Conservation (phyloP, 2,329 filamentous ascomycete genomes). For the Cercospora citrullina region DNA sequence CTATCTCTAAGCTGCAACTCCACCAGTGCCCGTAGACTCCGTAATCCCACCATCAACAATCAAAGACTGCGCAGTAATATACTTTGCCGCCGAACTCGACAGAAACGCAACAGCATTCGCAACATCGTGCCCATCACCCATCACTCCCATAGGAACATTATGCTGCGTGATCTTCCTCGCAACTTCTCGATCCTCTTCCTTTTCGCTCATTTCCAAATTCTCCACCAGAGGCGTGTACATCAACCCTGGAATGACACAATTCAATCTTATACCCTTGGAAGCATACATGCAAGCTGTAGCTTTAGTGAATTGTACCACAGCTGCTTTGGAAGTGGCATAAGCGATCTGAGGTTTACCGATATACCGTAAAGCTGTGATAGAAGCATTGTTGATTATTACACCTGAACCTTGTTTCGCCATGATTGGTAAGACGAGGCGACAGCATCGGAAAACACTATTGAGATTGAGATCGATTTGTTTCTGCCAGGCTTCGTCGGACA, state of each 20-base stretch:
- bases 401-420: constrained; percentile 53
- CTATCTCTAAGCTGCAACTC: too few species aligned
- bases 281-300: constrained; percentile 51
- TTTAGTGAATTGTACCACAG: constrained; percentile 35
- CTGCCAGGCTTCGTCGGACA: constrained; percentile 54
- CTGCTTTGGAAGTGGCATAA: constrained; percentile 43
- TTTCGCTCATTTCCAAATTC: constrained; percentile 47
- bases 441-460: constrained; percentile 56
- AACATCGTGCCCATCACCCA: constrained; percentile 61
- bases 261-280: constrained; percentile 47
- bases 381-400: constrained; percentile 49
- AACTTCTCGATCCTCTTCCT: constrained; percentile 49
- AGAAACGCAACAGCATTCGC: constrained; percentile 87
- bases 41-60: constrained; percentile 39
- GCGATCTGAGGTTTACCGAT: constrained; percentile 55
- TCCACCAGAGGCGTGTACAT: constrained; percentile 58
- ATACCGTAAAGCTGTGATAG: constrained; percentile 56
- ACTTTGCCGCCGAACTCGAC: constrained; percentile 80
- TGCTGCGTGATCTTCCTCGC: constrained; percentile 54
- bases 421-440: constrained; percentile 54
- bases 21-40: constrained; percentile 31
- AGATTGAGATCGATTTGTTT: constrained; percentile 57
- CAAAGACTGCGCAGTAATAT: constrained; percentile 77
- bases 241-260: constrained; percentile 57
- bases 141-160: constrained; percentile 60